phyloP scores from a whole-genome alignment of 1,284 basidiomycete species.

The Ceratobasidium sp. region DNA sequence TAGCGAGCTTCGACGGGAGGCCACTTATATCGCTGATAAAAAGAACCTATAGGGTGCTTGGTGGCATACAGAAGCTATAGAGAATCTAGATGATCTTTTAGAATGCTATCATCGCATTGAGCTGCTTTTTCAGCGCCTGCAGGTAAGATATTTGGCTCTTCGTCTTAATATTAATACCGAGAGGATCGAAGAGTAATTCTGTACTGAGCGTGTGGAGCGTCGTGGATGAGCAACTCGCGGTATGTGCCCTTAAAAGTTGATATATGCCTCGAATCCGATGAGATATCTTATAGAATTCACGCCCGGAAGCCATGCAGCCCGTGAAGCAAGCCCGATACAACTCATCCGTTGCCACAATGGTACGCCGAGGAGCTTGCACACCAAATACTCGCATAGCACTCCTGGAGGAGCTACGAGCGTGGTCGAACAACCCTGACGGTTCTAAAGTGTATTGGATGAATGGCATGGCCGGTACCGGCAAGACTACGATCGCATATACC shows the following conservation, averaged over 20 bases:
- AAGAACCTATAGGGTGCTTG: no score
- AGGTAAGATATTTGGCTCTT: background rate
- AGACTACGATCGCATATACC: constrained; percentile 31
- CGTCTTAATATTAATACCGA: background rate
- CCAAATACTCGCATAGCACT: background rate
- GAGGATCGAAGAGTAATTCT: background rate
- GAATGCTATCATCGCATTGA: background rate
- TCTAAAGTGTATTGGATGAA: constrained; percentile 4
- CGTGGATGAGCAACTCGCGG: background rate
- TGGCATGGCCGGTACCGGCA: constrained; percentile 3
- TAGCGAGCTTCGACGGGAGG: no score
- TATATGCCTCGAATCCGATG: background rate
- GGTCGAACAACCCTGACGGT: background rate
- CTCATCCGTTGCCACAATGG: no score
- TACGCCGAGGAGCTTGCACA: background rate
- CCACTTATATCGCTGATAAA: no score
- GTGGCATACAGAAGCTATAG: no score
- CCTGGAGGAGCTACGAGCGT: background rate
- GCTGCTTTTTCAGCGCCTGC: background rate
- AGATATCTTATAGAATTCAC: background rate
- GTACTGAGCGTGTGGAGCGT: background rate
- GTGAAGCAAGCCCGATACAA: background rate
- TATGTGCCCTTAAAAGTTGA: background rate
- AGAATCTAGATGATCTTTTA: background rate
- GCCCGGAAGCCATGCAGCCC: background rate